A percentile compares a stretch with the other conserved stretches of the same genome.
Evolutionary conservation across 1,139 yeast genomes (phyloP).

Genomic region (Taphrina deformans): DNA sequence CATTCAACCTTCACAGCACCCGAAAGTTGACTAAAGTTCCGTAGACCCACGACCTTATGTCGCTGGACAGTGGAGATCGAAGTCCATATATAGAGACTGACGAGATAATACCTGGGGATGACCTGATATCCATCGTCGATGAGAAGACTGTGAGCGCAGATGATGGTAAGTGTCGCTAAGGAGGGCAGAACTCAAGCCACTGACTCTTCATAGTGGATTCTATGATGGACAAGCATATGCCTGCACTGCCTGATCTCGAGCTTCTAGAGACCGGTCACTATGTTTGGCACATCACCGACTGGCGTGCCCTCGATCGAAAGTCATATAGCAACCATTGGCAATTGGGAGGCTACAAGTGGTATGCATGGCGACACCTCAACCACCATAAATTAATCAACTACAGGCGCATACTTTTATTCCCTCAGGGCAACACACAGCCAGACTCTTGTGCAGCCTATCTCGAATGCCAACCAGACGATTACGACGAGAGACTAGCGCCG

Average conservation of each 20-base stretch:
- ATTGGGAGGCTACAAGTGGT: conserved; percentile 61
- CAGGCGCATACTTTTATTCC: conserved; percentile 77
- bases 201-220: conserved; percentile 40
- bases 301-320: conserved; percentile 53
- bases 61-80: conserved; percentile 20
- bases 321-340: conserved; percentile 55
- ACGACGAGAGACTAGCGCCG: conserved; percentile 45
- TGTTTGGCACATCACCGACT: conserved; percentile 69
- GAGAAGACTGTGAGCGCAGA: conserved; percentile 25
- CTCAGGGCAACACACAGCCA: conserved; percentile 63
- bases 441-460: conserved; percentile 43
- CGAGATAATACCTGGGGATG: conserved; percentile 11
- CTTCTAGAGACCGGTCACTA: conserved; percentile 33
- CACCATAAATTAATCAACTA: neutral
- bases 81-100: conserved; percentile 23
- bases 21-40: neutral
- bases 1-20: no score
- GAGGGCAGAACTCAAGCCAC: neutral
- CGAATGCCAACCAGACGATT: conserved; percentile 41
- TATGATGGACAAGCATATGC: conserved; percentile 43
- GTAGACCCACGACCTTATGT: conserved; percentile 25
- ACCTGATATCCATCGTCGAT: conserved; percentile 8
- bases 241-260: conserved; percentile 42
- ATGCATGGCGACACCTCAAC: neutral
- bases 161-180: conserved; percentile 5